Evolutionary conservation across 495 filamentous ascomycete genomes (phyloP).

Genomic region (Penicillium subrubescens): DNA sequence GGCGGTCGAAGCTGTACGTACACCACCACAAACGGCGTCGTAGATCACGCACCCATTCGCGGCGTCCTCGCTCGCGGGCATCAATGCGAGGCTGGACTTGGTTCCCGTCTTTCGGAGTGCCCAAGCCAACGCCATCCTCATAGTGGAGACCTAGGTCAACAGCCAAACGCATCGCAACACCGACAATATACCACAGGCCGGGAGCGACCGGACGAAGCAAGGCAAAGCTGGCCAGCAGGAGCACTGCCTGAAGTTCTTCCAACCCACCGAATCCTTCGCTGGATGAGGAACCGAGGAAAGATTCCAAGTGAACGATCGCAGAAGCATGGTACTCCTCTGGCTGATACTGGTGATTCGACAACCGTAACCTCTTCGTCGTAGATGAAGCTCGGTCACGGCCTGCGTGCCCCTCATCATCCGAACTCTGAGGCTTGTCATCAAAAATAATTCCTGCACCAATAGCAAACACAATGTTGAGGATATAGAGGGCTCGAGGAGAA

Average conservation of each 20-base stretch:
- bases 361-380: slow-evolving; percentile 51
- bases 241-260: slow-evolving; percentile 89
- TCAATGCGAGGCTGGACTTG: slow-evolving; percentile 44
- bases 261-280: slow-evolving; percentile 73
- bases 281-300: slow-evolving; percentile 70
- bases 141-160: slow-evolving; percentile 93
- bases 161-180: slow-evolving; percentile 84
- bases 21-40: slow-evolving; percentile 94
- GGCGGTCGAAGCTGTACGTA: slow-evolving; percentile 88
- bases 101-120: slow-evolving; percentile 43
- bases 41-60: slow-evolving; percentile 86
- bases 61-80: slow-evolving; percentile 66
- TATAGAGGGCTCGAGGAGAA: slow-evolving; percentile 82
- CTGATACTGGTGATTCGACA: slow-evolving; percentile 71
- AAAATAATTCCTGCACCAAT: slow-evolving; percentile 94
- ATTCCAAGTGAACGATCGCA: slow-evolving; percentile 87
- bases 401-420: slow-evolving; percentile 40
- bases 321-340: slow-evolving; percentile 96
- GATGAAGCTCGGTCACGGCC: slow-evolving; percentile 38
- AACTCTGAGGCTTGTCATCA: slow-evolving; percentile 55
- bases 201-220: slow-evolving; percentile 88
- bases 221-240: slow-evolving; percentile 89
- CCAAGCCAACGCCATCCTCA: slow-evolving; percentile 79
- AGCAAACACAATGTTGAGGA: slow-evolving; percentile 97
- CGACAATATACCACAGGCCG: slow-evolving; percentile 95